Conservation (phyloP, 225 moss, liverwort and hornwort species). For the Neckera pumila region DNA sequence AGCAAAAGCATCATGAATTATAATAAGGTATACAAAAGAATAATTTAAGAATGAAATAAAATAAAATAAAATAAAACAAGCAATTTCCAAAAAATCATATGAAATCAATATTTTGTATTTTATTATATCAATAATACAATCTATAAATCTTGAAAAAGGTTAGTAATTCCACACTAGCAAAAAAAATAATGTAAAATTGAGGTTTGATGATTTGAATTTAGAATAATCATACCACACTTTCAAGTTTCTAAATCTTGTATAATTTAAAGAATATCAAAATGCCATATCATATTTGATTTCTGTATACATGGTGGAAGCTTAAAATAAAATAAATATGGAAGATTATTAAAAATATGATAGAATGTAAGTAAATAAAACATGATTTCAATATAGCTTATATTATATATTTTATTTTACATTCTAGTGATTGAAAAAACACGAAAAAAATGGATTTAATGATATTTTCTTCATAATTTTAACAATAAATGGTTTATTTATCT, state of each 20-base stretch:
- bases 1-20: background rate
- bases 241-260: background rate
- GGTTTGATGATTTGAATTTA: background rate
- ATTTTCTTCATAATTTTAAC: background rate
- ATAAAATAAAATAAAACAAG: background rate
- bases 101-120: background rate
- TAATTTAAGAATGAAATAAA: no score
- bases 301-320: background rate
- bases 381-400: no score
- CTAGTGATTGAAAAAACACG: background rate
- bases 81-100: background rate
- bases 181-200: background rate
- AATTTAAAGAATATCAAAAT: background rate
- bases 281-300: background rate
- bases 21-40: background rate
- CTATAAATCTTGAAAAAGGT: background rate
- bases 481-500: background rate
- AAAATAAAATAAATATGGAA: background rate
- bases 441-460: no score
- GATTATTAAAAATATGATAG: background rate
- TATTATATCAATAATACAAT: background rate
- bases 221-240: background rate
- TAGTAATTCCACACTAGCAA: rapidly evolving
- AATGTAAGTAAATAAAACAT: no score
- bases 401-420: background rate